Conservation (phyloP, 805 yeast species). For the Torulaspora microellipsoides region DNA sequence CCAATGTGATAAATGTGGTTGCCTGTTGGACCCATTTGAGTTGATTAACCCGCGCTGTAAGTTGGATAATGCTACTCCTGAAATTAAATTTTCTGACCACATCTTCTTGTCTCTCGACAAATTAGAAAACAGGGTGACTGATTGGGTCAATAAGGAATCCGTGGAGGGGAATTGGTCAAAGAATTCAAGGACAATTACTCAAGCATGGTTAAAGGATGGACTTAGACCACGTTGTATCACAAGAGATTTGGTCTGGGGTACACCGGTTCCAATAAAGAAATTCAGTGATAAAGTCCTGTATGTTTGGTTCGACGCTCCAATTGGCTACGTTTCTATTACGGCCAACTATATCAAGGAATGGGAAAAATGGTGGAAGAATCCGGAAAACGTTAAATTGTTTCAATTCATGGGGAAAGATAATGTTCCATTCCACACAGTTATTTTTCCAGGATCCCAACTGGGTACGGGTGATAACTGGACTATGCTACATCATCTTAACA, state of each 20-base stretch:
- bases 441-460: constrained; percentile 87
- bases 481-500: constrained; percentile 79
- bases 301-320: constrained; percentile 99
- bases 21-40: constrained; percentile 84
- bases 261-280: constrained; percentile 89
- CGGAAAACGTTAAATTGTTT: constrained; percentile 81
- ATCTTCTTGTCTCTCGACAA: constrained; percentile 79
- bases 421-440: constrained; percentile 97
- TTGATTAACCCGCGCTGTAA: constrained; percentile 94
- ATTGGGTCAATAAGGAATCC: constrained; percentile 69
- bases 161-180: constrained; percentile 84
- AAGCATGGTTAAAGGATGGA: constrained; percentile 92
- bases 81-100: constrained; percentile 76
- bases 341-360: constrained; percentile 81
- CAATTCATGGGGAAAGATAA: constrained; percentile 99
- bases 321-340: constrained; percentile 94
- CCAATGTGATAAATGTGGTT: constrained; percentile 97
- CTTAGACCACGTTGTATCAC: constrained; percentile 93
- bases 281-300: constrained; percentile 87
- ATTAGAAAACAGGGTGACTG: constrained; percentile 66
- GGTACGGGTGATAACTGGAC: constrained; percentile 93
- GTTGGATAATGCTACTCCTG: constrained; percentile 78
- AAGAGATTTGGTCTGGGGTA: constrained; percentile 97
- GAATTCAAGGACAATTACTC: constrained; percentile 82
- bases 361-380: constrained; percentile 92